Evolutionary conservation across 2,329 filamentous ascomycete species (phyloP).

Genomic region (Aspergillus arachidicola): DNA sequence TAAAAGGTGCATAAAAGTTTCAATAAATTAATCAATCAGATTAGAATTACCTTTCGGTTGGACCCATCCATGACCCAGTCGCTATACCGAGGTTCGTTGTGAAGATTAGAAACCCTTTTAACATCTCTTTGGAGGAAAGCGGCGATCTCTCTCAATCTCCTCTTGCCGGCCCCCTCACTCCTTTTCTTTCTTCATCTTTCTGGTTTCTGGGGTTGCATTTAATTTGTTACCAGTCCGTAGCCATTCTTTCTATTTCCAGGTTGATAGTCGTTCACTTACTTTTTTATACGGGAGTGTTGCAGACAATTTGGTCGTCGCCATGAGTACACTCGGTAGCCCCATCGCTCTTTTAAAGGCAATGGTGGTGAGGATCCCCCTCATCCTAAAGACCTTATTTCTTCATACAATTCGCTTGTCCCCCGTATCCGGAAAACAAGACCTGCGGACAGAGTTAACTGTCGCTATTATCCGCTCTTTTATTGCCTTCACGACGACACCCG

Average conservation of each 20-base stretch:
- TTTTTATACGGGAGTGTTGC: background rate
- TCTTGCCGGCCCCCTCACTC: background rate
- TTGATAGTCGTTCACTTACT: background rate
- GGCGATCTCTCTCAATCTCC: background rate
- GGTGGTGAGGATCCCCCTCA: slow-evolving; percentile 42
- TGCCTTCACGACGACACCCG: slow-evolving; percentile 48
- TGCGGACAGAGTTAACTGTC: slow-evolving; percentile 73
- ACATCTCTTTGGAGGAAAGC: background rate
- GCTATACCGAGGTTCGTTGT: background rate
- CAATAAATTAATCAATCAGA: background rate
- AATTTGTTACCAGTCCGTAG: background rate
- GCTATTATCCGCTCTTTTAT: slow-evolving; percentile 71
- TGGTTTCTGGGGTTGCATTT: too few relatives aligned
- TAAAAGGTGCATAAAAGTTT: background rate
- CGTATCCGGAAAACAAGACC: slow-evolving; percentile 74
- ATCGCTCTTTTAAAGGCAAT: slow-evolving; percentile 40
- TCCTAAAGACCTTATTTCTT: slow-evolving; percentile 45
- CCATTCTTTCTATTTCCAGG: background rate
- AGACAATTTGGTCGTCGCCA: slow-evolving; percentile 10
- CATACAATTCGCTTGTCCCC: slow-evolving; percentile 65
- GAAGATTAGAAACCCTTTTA: background rate
- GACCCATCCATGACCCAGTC: background rate
- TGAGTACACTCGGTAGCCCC: slow-evolving; percentile 28
- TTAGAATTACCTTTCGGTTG: background rate
- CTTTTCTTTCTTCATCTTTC: background rate